Base-by-base conservation (phyloP, 371 early-diverging fungal species). In the Basidiobolus heterosporus region DNA sequence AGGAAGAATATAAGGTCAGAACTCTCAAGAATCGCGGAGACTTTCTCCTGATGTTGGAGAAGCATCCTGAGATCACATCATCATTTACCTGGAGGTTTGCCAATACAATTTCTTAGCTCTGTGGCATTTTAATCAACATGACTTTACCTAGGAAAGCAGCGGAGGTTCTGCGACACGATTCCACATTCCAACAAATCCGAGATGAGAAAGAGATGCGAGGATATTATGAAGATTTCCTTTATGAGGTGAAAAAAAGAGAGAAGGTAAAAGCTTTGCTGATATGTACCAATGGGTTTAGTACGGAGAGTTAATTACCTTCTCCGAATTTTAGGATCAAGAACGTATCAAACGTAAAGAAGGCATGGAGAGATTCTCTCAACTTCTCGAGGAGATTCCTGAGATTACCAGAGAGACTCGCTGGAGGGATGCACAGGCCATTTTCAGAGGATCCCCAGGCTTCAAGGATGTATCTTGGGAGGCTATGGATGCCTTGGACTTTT, bases 401-500 rank as follows among this genome's bases (percentile, higher is more conserved):
- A 41, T 49, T 7, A 44, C 44, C 8, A 42, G 30, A 13, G 16
- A 15, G 11, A 49, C 49, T 7, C 2, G 19, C 16, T 45, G 41
- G 39, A 42, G 36, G 15, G 39, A 49, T 18, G 35, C 46, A 39
- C 43, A 44, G 38, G 47, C 40, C 14, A 13, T 50, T 2, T 51
- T 66, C 44, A 58, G 53, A 39, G 57, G 61, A 17, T 55, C 55
- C 9, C 70, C 69, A 1, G 71, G 75, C 23, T 72, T 64, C 54
- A 54, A 66, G 38, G 54, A 70, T 24, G 67, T 71, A 15, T 58
- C 72, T 1, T 74, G 82, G 49, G 62, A 68, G 24, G 70, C 67
- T n/a, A 72, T 93, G 73, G 85, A 79, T 47, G 66, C 77, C 56
- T 58, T 84, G 36, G 91, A 91, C 56, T 72, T 85, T 46, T 68